These are phyloP conservation scores for Rubia occidens DNA, from an alignment of 305 asterid genomes.

Conservation along the genomic window DNA sequence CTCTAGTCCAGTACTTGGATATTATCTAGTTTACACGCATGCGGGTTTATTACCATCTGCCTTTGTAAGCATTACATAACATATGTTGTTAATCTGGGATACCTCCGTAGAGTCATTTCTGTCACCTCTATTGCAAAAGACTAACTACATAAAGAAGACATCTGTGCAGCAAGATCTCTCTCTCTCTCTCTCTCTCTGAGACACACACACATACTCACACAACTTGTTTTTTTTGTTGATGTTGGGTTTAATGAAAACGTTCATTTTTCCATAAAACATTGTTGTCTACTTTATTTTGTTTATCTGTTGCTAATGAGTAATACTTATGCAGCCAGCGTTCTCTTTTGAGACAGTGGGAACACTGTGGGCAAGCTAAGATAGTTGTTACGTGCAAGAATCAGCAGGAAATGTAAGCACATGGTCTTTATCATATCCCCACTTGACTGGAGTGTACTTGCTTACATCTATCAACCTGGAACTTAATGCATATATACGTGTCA, in stretches of 20 bases:
- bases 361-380: constrained; percentile 80
- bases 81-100: background rate
- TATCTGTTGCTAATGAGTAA: constrained; percentile 8
- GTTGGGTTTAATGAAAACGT: background rate
- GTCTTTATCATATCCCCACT: constrained; percentile 16
- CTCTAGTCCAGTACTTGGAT: background rate
- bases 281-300: background rate
- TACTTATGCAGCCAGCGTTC: constrained; percentile 57
- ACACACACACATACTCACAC: no score
- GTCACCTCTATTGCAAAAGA: background rate
- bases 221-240: background rate
- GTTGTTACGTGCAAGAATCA: constrained; percentile 94
- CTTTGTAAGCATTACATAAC: background rate
- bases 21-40: background rate
- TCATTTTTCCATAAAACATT: background rate
- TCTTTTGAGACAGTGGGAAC: constrained; percentile 86
- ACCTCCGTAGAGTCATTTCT: background rate
- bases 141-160: background rate
- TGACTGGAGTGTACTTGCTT: background rate
- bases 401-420: constrained; percentile 84
- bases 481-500: constrained; percentile 4
- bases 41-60: background rate
- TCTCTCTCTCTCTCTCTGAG: background rate
- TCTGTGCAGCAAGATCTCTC: background rate
- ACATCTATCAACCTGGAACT: constrained; percentile 7